A percentile compares a stretch with the other conserved stretches of the same genome.
Evolutionary conservation across 768 basidiomycete genomes (phyloP).

Genomic region (Austroboletus eburneus): DNA sequence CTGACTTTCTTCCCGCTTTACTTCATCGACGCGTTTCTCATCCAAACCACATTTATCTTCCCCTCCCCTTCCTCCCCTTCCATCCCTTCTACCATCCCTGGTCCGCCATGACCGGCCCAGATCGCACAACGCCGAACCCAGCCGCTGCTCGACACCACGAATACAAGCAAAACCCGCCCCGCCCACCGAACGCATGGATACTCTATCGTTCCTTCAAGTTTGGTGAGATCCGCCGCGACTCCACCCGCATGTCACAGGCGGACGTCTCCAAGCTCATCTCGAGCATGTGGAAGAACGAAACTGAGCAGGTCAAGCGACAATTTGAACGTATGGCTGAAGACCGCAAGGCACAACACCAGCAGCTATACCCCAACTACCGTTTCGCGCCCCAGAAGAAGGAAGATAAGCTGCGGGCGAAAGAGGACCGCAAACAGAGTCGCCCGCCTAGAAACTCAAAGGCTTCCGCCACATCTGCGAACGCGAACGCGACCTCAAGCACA

Average conservation of each 20-base stretch:
- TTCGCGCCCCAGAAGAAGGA: slow-evolving; percentile 55
- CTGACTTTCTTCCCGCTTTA: slow-evolving; percentile 23
- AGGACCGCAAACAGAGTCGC: slow-evolving; percentile 35
- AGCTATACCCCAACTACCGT: slow-evolving; percentile 52
- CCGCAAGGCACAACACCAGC: slow-evolving; percentile 48
- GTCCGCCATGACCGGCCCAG: slow-evolving; percentile 21
- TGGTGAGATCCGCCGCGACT: slow-evolving; percentile 19
- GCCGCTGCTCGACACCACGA: neutral
- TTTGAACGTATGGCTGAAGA: slow-evolving; percentile 54
- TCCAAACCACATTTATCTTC: slow-evolving; percentile 17
- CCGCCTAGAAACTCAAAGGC: slow-evolving; percentile 17
- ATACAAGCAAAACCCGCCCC: slow-evolving; percentile 42
- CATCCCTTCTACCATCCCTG: slow-evolving; percentile 7
- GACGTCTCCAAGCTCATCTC: slow-evolving; percentile 63
- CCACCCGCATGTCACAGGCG: slow-evolving; percentile 46
- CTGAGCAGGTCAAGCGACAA: slow-evolving; percentile 40
- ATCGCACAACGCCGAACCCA: too few relatives aligned
- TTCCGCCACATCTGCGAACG: too few relatives aligned
- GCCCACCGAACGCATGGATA: slow-evolving; percentile 84
- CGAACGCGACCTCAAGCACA: too few relatives aligned
- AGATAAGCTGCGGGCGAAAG: slow-evolving; percentile 40
- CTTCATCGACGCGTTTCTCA: slow-evolving; percentile 26
- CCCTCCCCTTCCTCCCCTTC: slow-evolving; percentile 11
- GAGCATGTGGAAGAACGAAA: slow-evolving; percentile 58
- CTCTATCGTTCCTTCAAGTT: slow-evolving; percentile 66